phyloP scores from a whole-genome alignment of 345 rosid genomes.

The Linum tenue region DNA sequence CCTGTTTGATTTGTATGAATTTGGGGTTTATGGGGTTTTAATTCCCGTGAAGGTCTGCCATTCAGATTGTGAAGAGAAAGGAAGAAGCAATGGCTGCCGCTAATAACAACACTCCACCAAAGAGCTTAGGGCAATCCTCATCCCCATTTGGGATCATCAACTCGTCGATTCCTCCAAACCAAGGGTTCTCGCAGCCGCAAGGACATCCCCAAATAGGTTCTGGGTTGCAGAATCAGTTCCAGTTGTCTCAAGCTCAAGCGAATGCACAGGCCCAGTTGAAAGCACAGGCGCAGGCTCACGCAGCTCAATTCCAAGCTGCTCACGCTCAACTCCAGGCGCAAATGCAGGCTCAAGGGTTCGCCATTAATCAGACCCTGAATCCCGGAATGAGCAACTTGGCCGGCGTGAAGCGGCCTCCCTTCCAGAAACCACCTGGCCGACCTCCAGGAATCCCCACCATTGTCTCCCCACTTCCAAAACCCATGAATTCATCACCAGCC shows the following conservation, averaged over 20 bases:
- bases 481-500: constrained; percentile 59
- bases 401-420: constrained; percentile 40
- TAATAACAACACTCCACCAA: constrained; percentile 38
- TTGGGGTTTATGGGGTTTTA: no score
- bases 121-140: constrained; percentile 51
- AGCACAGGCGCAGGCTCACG: constrained; percentile 31
- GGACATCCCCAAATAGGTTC: constrained; percentile 34
- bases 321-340: constrained; percentile 84
- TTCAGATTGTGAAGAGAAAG: no score
- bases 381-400: constrained; percentile 45
- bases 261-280: constrained; percentile 47
- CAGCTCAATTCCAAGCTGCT: constrained; percentile 42
- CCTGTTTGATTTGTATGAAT: no score
- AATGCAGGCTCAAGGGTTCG: constrained; percentile 58
- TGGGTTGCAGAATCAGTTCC: constrained; percentile 61
- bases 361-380: constrained; percentile 48
- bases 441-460: constrained; percentile 67
- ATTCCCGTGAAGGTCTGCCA: no score
- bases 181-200: constrained; percentile 45
- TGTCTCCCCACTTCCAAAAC: constrained; percentile 52
- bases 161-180: constrained; percentile 48
- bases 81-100: no score
- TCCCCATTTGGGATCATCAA: constrained; percentile 67
- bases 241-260: constrained; percentile 63
- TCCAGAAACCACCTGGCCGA: constrained; percentile 63